Conservation (phyloP, 1,284 basidiomycete genomes). For the Papiliotrema nemorosa region DNA sequence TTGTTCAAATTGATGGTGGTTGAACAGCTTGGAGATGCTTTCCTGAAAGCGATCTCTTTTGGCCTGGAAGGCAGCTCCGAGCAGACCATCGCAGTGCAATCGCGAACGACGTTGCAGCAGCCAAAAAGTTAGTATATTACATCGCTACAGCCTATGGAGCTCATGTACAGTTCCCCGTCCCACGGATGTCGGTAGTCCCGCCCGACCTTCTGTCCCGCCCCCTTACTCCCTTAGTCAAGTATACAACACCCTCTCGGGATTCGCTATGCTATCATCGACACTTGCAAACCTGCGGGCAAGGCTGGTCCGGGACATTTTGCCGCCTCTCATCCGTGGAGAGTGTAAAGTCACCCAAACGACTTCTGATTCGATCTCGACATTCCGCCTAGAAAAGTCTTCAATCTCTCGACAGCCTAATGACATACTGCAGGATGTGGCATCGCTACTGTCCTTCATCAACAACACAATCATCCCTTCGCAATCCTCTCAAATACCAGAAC, state of each 20-base stretch:
- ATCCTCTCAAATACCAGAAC: conserved; percentile 5
- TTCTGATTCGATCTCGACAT: background rate
- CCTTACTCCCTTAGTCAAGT: conserved; percentile 20
- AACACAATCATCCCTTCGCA: conserved; percentile 11
- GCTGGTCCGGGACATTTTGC: conserved; percentile 21
- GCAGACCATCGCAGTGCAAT: conserved; percentile 11
- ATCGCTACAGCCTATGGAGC: background rate
- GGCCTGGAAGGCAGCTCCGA: background rate
- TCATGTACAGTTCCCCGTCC: conserved; percentile 8
- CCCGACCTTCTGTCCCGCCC: conserved; percentile 5
- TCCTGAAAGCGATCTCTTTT: conserved; percentile 12
- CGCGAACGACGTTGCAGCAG: conserved; percentile 12
- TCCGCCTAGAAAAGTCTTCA: background rate
- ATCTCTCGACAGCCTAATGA: background rate
- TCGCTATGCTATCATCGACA: conserved; percentile 11
- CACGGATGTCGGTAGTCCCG: background rate
- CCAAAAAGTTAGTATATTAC: conserved; percentile 18
- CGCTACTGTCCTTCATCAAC: conserved; percentile 17
- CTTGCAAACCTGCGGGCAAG: conserved; percentile 16
- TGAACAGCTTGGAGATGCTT: conserved; percentile 30
- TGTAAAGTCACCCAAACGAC: background rate
- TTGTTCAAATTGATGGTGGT: conserved; percentile 19
- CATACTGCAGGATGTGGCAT: conserved; percentile 16
- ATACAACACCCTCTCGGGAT: conserved; percentile 12
- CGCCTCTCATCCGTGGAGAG: conserved; percentile 8